These are phyloP conservation scores for Rhypophila decipiens DNA, from an alignment of 495 filamentous ascomycete genomes.

Conservation along the genomic window DNA sequence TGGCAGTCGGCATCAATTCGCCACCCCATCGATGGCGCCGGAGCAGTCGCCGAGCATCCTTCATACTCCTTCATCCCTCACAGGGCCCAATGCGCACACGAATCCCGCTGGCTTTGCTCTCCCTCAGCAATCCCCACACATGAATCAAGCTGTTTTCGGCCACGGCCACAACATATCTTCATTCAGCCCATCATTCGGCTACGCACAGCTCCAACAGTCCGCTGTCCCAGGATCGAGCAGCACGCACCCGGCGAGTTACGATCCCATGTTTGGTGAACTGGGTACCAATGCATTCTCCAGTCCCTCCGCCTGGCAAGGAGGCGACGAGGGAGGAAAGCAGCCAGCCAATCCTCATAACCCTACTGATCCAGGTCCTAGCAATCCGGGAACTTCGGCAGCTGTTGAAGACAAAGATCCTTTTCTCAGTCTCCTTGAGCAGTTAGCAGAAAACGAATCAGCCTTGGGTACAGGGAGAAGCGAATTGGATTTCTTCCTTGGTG, in stretches of 20 bases:
- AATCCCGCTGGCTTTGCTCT: slow-evolving; percentile 18
- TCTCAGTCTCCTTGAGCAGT: slow-evolving; percentile 67
- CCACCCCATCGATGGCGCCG: slow-evolving; percentile 18
- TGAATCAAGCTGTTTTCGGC: background rate
- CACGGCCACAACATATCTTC: slow-evolving; percentile 4
- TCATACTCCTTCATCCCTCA: slow-evolving; percentile 19
- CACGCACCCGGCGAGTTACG: slow-evolving; percentile 30
- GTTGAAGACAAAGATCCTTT: slow-evolving; percentile 70
- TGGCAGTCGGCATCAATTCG: slow-evolving; percentile 25
- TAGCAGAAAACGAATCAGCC: slow-evolving; percentile 66
- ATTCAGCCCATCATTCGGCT: slow-evolving; percentile 23
- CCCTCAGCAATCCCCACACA: slow-evolving; percentile 4
- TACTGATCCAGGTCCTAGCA: background rate
- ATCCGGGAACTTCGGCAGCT: slow-evolving; percentile 9
- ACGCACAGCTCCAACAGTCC: slow-evolving; percentile 13
- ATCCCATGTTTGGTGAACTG: slow-evolving; percentile 51
- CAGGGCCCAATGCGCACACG: slow-evolving; percentile 10
- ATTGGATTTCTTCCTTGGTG: slow-evolving; percentile 52
- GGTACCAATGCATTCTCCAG: slow-evolving; percentile 40
- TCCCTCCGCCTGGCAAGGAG: slow-evolving; percentile 37
- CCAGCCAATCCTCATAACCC: slow-evolving; percentile 7
- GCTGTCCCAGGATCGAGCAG: slow-evolving; percentile 14
- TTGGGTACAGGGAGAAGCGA: slow-evolving; percentile 51
- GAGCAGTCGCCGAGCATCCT: slow-evolving; percentile 27
- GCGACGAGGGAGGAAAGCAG: slow-evolving; percentile 21